Evolutionary conservation across 371 early-diverging fungal species (phyloP), one percentile per base, ranked within the genome.

Genomic region (Saksenaea oblongispora): DNA sequence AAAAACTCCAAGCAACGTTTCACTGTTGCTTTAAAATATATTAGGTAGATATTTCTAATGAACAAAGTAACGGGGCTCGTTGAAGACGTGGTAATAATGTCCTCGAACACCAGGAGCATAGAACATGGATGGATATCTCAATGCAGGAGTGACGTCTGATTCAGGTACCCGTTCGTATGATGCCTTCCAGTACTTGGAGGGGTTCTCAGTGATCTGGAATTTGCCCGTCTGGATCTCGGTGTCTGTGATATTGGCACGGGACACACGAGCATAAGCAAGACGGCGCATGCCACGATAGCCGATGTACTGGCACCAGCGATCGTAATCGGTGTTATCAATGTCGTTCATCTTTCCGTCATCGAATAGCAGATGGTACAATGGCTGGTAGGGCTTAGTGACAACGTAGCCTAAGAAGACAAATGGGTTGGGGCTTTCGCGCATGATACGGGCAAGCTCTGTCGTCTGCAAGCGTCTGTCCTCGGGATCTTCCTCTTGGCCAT

Each of bases 291-390:
- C 92, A 66, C 91, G 87, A 80, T 83, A 92, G 47, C 87, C 91
- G 26, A 93, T 82, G 79, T 93, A 93, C 70, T 93, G 84, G 72
- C 93, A 93, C 93, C 93, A 93, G 57, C 93, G 87, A 74, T 91
- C 92, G 72, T 79, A 78, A 65, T 93, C 93, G 0, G 87, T 79
- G 13, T 85, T 84, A 69, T 93, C 92, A 56, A 92, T 84, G 74
- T 93, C 93, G 63, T 88, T 84, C 39, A 93, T 85, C 58, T 84
- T 76, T 34, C 90, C 92, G 35, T 79, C 87, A 54, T 85, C 73
- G 69, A 88, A 88, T 59, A 93, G 70, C 5, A 85, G 67, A 53
- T 83, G 78, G 69, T 93, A 91, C 36, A 87, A 80, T 47, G 78
- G 71, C 44, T 84, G 79, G 14, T 83, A 82, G n/a, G 92, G 91